Conservation (phyloP, 2,329 filamentous ascomycete species). For the Penicillium decumbens region DNA sequence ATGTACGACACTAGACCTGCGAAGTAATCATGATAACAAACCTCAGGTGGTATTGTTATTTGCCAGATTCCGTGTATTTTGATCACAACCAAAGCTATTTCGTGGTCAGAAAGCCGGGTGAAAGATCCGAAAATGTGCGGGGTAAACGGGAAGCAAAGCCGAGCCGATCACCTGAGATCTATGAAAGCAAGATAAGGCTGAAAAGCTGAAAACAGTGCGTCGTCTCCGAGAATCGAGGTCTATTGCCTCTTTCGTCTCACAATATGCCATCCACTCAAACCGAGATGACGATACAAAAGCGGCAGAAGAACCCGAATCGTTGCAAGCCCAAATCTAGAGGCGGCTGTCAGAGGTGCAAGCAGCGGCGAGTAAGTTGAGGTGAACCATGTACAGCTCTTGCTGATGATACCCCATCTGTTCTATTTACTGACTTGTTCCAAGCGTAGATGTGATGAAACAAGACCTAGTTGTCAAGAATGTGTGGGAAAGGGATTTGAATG, state of each 20-base stretch:
- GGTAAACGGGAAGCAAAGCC: constrained; percentile 9
- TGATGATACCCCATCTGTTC: neutral
- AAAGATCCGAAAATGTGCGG: constrained; percentile 3
- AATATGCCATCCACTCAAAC: neutral
- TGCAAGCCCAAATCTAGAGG: constrained; percentile 22
- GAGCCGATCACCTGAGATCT: constrained; percentile 12
- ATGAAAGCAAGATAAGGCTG: constrained; percentile 1
- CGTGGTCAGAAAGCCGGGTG: neutral
- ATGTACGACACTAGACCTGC: neutral
- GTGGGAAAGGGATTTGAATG: constrained; percentile 16
- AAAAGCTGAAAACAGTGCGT: neutral
- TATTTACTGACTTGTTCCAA: constrained; percentile 7
- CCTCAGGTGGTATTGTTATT: neutral
- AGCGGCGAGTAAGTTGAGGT: constrained; percentile 24
- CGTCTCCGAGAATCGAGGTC: neutral
- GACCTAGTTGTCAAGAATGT: constrained; percentile 22
- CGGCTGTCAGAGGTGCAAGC: constrained; percentile 23
- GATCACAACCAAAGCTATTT: neutral
- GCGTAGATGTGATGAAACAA: constrained; percentile 24
- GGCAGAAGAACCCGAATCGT: constrained; percentile 22
- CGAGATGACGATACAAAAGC: constrained; percentile 6
- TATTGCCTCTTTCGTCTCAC: neutral
- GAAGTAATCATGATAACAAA: neutral
- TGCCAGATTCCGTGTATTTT: neutral
- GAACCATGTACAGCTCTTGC: constrained; percentile 8